A percentile compares a stretch with the other conserved stretches of the same genome.
Evolutionary conservation across 768 basidiomycete species (phyloP).

Genomic region (Dacryopinax spathularia): DNA sequence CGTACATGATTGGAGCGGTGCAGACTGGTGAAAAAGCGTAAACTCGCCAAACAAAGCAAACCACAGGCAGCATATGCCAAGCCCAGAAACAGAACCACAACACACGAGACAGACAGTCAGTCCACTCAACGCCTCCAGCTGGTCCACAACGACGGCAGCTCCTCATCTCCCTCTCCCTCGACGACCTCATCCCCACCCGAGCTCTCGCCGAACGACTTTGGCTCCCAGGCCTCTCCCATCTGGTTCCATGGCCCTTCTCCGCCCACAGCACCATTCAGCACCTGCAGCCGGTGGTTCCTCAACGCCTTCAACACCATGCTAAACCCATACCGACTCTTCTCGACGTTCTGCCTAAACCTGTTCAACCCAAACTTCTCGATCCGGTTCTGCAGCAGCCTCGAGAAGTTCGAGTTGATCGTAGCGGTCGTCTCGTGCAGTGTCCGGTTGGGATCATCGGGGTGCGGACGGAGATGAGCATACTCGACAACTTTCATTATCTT

Average conservation of each 20-base stretch:
- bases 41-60: neutral
- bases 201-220: neutral
- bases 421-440: conserved; percentile 79
- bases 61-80: neutral
- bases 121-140: neutral
- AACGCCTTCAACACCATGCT: neutral
- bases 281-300: neutral
- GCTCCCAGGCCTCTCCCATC: neutral
- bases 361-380: conserved; percentile 78
- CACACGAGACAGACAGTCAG: neutral
- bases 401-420: conserved; percentile 72
- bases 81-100: neutral
- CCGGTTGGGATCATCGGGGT: neutral
- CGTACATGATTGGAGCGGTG: neutral
- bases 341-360: conserved; percentile 75
- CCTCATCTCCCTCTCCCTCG: neutral
- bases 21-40: neutral
- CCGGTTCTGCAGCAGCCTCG: conserved; percentile 75
- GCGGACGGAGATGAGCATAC: conserved; percentile 26
- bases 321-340: conserved; percentile 27
- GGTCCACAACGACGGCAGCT: neutral
- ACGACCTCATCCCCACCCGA: neutral
- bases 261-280: neutral
- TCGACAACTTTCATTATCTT: conserved; percentile 91
- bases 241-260: neutral